Evolutionary conservation across 257 asterid species (phyloP).

Genomic region (Solanum ossicruentum): DNA sequence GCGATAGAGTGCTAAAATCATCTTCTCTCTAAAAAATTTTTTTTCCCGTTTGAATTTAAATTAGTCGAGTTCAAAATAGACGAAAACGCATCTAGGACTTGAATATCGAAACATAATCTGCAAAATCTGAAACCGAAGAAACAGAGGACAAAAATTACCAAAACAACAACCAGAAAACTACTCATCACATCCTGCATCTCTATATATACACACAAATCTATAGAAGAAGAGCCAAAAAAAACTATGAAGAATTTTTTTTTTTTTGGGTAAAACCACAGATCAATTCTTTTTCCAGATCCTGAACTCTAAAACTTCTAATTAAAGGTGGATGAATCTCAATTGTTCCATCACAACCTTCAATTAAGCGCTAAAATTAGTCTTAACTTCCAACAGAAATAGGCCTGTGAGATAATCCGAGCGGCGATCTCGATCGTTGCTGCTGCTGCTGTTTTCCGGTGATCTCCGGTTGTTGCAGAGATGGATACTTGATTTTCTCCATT

Average conservation of each 20-base stretch:
- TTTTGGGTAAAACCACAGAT: background rate
- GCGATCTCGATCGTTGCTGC: conserved; percentile 46
- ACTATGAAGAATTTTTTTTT: background rate
- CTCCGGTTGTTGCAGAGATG: conserved; percentile 38
- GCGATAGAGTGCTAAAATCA: no score
- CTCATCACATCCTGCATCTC: background rate
- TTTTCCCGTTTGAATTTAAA: no score
- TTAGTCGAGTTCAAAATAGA: no score
- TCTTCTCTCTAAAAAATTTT: no score
- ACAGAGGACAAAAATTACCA: background rate
- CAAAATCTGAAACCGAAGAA: background rate
- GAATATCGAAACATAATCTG: background rate
- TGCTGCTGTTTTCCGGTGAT: conserved; percentile 17
- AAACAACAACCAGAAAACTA: background rate
- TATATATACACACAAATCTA: background rate
- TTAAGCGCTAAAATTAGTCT: background rate
- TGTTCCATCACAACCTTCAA: background rate
- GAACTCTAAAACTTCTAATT: background rate
- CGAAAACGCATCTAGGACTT: no score
- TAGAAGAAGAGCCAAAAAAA: background rate
- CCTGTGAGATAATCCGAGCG: conserved; percentile 42
- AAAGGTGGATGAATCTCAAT: background rate
- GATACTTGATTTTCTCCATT: conserved; percentile 46
- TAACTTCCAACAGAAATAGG: conserved; percentile 46
- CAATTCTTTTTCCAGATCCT: no score